Evolutionary conservation across 2,329 filamentous ascomycete genomes (phyloP).

Genomic region (Zopfia rhizophila): DNA sequence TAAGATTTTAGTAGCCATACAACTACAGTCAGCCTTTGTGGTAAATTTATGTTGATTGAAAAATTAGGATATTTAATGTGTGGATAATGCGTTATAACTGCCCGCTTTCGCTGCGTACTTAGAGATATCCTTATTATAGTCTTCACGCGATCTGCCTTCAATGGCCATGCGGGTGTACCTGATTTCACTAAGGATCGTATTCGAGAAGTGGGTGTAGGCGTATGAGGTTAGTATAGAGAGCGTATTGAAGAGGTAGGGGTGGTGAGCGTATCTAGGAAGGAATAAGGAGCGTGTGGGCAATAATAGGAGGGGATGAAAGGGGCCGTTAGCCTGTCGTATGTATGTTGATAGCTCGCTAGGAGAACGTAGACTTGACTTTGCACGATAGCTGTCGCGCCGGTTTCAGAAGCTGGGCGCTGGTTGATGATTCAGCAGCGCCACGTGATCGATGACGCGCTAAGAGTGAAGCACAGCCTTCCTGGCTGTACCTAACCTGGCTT

Average conservation of each 20-base stretch:
- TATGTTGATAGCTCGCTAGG: no score
- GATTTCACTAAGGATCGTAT: slow-evolving; percentile 11
- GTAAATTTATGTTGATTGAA: slow-evolving; percentile 24
- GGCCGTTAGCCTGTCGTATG: no score
- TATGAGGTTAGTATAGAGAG: slow-evolving; percentile 16
- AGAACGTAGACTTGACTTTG: no score
- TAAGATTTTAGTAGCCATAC: slow-evolving; percentile 22
- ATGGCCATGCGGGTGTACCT: slow-evolving; percentile 17
- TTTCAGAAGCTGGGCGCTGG: no score
- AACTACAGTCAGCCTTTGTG: slow-evolving; percentile 24
- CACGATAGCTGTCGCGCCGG: no score
- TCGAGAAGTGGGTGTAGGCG: slow-evolving; percentile 18
- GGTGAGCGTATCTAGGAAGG: slow-evolving; percentile 14
- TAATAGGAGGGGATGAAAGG: no score
- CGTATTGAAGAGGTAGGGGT: slow-evolving; percentile 15
- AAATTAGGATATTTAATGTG: slow-evolving; percentile 26
- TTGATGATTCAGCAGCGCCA: no score
- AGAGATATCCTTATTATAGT: slow-evolving; percentile 22
- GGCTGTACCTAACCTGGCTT: no score
- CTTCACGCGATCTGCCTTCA: slow-evolving; percentile 20
- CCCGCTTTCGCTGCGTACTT: slow-evolving; percentile 22
- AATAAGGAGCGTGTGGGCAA: slow-evolving; percentile 15
- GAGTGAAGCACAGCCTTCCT: no score
- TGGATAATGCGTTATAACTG: slow-evolving; percentile 26
- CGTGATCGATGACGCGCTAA: no score